These are phyloP conservation scores for Dactylellina sp. DNA, from an alignment of 2,329 filamentous ascomycete species.

Conservation along the genomic window DNA sequence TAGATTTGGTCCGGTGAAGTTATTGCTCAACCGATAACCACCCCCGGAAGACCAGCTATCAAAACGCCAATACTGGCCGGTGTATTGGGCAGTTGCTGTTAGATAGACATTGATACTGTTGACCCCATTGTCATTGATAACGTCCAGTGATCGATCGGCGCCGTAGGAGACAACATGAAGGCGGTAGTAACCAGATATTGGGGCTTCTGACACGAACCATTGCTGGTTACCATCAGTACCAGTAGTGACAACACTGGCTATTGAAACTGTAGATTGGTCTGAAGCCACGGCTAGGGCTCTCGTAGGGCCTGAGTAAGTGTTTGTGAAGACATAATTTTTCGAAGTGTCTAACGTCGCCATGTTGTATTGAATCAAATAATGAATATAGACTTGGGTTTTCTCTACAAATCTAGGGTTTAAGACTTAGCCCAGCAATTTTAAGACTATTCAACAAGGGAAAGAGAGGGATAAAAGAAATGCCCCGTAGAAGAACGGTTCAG, in stretches of 20 bases:
- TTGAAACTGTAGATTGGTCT: constrained; percentile 5
- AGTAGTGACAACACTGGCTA: neutral
- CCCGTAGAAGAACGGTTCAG: neutral
- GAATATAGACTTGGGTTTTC: too few species aligned
- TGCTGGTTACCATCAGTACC: neutral
- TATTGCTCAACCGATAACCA: constrained; percentile 25
- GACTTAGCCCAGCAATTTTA: neutral
- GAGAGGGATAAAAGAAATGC: neutral
- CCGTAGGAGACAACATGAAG: constrained; percentile 25
- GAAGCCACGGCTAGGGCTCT: constrained; percentile 4
- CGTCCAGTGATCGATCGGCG: constrained; percentile 15
- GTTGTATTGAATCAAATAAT: neutral
- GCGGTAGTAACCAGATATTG: constrained; percentile 12
- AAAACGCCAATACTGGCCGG: constrained; percentile 34
- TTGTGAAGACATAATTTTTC: constrained; percentile 32
- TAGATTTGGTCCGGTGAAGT: constrained; percentile 20
- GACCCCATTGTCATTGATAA: constrained; percentile 33
- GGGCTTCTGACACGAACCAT: constrained; percentile 16
- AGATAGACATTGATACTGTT: constrained; percentile 27
- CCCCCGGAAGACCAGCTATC: constrained; percentile 21
- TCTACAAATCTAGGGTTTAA: neutral
- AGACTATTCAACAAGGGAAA: neutral
- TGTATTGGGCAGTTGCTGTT: constrained; percentile 15
- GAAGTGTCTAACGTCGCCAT: constrained; percentile 39
- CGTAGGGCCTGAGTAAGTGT: constrained; percentile 16